phyloP scores from a whole-genome alignment of 257 asterid genomes.

The Verbascum thapsus region DNA sequence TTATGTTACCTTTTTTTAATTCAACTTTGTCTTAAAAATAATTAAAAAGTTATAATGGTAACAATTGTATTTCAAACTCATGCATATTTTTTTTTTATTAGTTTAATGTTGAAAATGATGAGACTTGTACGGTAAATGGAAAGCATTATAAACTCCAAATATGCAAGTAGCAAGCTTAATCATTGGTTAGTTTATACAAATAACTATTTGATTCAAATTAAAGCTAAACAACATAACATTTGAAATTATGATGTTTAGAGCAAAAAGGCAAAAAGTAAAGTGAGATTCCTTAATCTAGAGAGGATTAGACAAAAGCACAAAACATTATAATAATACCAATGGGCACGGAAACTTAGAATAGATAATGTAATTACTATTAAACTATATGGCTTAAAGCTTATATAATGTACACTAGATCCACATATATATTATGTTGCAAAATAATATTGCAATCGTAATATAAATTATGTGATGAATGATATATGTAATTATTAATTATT shows the following conservation, averaged over 20 bases:
- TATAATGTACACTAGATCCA: too few relatives aligned
- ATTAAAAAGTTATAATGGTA: neutral
- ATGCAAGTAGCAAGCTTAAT: constrained; percentile 23
- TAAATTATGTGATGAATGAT: too few relatives aligned
- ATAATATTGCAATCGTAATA: too few relatives aligned
- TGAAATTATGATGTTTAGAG: constrained; percentile 12
- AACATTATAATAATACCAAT: constrained; percentile 18
- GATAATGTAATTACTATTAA: constrained; percentile 14
- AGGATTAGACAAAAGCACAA: constrained; percentile 25
- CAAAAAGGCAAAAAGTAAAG: constrained; percentile 24
- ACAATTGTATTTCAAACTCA: neutral
- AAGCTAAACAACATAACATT: neutral
- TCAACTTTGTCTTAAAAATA: neutral
- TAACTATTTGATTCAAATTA: constrained; percentile 21
- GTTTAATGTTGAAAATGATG: constrained; percentile 9
- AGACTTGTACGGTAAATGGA: constrained; percentile 4
- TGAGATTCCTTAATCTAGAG: constrained; percentile 31
- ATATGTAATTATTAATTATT: too few relatives aligned
- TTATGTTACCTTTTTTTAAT: too few relatives aligned
- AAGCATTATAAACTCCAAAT: neutral
- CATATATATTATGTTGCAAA: too few relatives aligned
- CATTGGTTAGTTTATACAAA: constrained; percentile 27
- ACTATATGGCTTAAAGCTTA: too few relatives aligned
- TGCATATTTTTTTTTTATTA: neutral
- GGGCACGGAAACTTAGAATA: constrained; percentile 43